Evolutionary conservation across 345 rosid species (phyloP), one percentile per base, ranked within the genome.

Genomic region (Schrenkiella parvula): DNA sequence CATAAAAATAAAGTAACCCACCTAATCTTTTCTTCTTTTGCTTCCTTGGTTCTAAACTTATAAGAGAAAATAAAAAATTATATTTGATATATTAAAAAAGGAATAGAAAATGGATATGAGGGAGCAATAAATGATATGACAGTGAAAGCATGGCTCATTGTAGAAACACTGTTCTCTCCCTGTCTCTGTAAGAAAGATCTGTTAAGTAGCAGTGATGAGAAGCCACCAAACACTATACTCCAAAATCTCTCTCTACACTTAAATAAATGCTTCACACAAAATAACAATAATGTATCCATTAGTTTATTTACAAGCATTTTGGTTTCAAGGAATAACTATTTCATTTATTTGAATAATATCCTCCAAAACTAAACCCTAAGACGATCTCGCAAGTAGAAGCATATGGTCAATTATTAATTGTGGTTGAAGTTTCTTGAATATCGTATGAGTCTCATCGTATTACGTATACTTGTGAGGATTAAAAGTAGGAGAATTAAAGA

Each of bases 121-220:
- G 50, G 68, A 35, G 37, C 75, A 75, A 55, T 75, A 62, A 76
- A 69, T 76, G 79, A 66, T 46, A 44, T 34, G 79, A 75, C 79
- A 69, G 79, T 75, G 79, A 75, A 75, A 75, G 74, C 70, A 75
- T 75, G 79, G 74, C 79, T 69, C 75, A 34, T 75, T 61, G 74
- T 75, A 53, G 79, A 68, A 75, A 77, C 80, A 64, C 75, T 64
- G 80, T 77, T 70, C 65, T 70, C 64, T 64, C 70, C 46, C 75
- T 76, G 65, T 76, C 75, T 76, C 79, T 76, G 66, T 70, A 70
- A 63, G 60, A 76, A 76, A 61, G 70, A 69, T 75, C 75, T 75
- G 79, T 70, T 68, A 75, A 74, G 73, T 66, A 67, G 78, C 74
- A 75, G 73, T 75, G 79, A 68, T 51, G 79, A 75, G 73, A 75